phyloP scores from a whole-genome alignment of 2,329 filamentous ascomycete species.

The Ophiostoma sp. region DNA sequence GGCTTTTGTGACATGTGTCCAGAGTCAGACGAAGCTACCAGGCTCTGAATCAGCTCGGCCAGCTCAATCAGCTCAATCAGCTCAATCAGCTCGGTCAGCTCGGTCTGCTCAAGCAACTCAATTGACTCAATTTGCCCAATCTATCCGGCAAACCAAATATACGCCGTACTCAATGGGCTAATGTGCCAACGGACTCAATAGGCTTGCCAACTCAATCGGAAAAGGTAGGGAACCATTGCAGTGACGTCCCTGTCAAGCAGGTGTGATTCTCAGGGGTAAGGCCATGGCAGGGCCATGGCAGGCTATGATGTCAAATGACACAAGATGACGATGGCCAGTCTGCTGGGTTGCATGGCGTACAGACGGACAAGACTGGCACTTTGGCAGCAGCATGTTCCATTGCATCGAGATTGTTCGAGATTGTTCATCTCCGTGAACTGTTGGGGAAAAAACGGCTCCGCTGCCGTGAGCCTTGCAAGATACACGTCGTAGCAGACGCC shows the following conservation, averaged over 20 bases:
- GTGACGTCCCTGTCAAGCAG: background rate
- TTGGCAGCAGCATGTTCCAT: no score
- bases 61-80: no score
- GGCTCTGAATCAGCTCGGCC: no score
- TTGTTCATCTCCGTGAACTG: background rate
- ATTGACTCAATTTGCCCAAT: no score
- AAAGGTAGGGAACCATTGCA: constrained; percentile 12
- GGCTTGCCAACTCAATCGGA: background rate
- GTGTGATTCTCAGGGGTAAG: constrained; percentile 12
- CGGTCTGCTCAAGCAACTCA: no score
- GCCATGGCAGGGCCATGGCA: background rate
- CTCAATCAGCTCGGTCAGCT: no score
- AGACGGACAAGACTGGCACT: no score
- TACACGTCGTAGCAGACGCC: background rate
- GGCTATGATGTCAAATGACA: background rate
- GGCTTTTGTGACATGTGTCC: background rate
- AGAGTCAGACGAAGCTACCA: no score
- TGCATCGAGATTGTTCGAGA: background rate
- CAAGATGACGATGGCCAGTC: background rate
- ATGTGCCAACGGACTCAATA: background rate
- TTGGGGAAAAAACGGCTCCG: background rate
- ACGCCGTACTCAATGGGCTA: background rate
- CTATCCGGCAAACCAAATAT: background rate
- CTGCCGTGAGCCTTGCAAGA: background rate
- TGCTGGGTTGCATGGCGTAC: no score